Conservation (phyloP, 371 early-diverging fungal genomes). For the Rhizopus sp. region DNA sequence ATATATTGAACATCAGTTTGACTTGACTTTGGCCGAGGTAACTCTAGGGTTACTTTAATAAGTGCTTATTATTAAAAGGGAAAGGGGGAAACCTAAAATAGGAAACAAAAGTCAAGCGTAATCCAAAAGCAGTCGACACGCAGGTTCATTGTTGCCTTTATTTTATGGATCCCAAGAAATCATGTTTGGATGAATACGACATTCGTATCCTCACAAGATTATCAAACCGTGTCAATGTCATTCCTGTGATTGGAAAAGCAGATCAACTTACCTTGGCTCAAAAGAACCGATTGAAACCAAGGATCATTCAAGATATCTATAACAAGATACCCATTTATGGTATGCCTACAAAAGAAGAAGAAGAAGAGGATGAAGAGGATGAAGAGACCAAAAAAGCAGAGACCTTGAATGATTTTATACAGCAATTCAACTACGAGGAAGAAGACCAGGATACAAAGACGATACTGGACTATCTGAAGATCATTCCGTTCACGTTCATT, state of each 20-base stretch:
- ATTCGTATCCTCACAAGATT: conserved; percentile 87
- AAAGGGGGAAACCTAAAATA: conserved; percentile 18
- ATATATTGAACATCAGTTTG: conserved; percentile 78
- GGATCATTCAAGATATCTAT: conserved; percentile 63
- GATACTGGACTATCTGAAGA: conserved; percentile 53
- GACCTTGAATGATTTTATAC: conserved; percentile 25
- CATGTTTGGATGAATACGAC: conserved; percentile 80
- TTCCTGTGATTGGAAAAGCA: conserved; percentile 97
- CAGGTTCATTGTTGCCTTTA: conserved; percentile 97
- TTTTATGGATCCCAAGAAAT: conserved; percentile 86
- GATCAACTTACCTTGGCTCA: conserved; percentile 95
- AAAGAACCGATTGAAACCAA: conserved; percentile 80
- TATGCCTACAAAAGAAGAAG: conserved; percentile 65
- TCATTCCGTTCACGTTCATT: conserved; percentile 79
- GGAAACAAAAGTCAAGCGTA: conserved; percentile 76
- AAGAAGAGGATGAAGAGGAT: conserved; percentile 59
- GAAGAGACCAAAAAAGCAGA: conserved; percentile 20
- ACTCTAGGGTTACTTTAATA: conserved; percentile 6
- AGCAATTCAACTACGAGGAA: conserved; percentile 50
- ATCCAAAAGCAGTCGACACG: conserved; percentile 76
- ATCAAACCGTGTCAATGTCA: conserved; percentile 90
- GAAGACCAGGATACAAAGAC: conserved; percentile 53
- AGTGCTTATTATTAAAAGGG: conserved; percentile 3
- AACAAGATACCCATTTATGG: conserved; percentile 70
- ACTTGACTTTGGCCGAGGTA: conserved; percentile 76